Base-by-base conservation (phyloP, 176 grass and related monocot genomes). In the Oryza glaberrima region DNA sequence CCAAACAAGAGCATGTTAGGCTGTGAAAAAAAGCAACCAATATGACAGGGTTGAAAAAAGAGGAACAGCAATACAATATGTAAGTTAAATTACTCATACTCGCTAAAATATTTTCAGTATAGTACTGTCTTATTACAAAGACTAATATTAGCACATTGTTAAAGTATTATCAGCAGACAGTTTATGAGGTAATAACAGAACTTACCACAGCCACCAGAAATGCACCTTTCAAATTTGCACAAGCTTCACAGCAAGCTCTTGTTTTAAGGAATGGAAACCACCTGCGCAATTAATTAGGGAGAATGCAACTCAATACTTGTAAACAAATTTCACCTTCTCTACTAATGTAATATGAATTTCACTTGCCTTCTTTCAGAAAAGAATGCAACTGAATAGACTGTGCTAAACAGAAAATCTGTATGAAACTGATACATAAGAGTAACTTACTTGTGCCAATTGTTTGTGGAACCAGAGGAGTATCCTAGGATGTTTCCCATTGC, bases 231-330 rank as follows among this genome's bases (percentile, higher is more conserved):
- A 98, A 75, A 83, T 98, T 95, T 63, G 96, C 91, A 76, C 96
- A 95, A 68, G 89, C 83, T 87, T 98, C 91, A 46, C 93, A 98
- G 2, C 93, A 98, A 58, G 93, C 88, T 60, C 64, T 92, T 56
- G 96, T 94, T 75, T 72, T 65, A 40, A 98, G 91, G 85, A 98
- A 95, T 9, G 93, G 93, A 89, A 98, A 90, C 93, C 93, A 98
- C 85, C 93, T 98, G 52, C 58, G 4, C 15, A 56, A 54, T 77
- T 65, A 28, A 28, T 49, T 44, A 81, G 48, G 81, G 49, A 71
- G 46, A 41, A 64, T 70, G 23, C 9, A 25, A 30, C 6, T 16
- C 70, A 58, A n/a, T 58, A 58, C 7, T 58, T 58, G 14, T 52
- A 58, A 1, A 58, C 54, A 58, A 20, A 52, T 16, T 17, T 58